Conservation (phyloP, 805 yeast genomes). For the Wickerhamiella sergipiensis region DNA sequence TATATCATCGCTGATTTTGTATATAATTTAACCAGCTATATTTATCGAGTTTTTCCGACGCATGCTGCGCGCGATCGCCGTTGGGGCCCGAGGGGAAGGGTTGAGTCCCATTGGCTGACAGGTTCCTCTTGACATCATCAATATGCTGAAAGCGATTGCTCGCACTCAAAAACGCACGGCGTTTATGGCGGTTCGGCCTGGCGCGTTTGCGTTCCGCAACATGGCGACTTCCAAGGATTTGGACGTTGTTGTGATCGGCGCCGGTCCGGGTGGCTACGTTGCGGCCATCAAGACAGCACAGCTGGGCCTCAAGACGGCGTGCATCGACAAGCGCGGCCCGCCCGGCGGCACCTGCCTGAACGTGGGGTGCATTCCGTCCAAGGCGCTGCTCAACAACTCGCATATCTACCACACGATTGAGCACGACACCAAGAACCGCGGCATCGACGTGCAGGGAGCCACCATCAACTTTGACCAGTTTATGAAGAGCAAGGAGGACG, state of each 20-base stretch:
- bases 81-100: not conserved
- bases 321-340: conserved; percentile 91
- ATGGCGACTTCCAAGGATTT: conserved; percentile 36
- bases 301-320: conserved; percentile 84
- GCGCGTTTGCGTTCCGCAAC: conserved; percentile 6
- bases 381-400: conserved; percentile 87
- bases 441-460: conserved; percentile 72
- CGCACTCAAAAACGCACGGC: not conserved
- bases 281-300: conserved; percentile 99
- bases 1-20: no score
- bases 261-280: conserved; percentile 99
- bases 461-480: conserved; percentile 60
- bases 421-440: conserved; percentile 74
- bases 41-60: no score
- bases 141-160: not conserved
- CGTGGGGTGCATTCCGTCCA: conserved; percentile 98
- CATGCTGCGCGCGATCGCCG: not conserved
- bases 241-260: conserved; percentile 92
- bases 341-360: conserved; percentile 98
- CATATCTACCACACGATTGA: conserved; percentile 80
- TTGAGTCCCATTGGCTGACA: not conserved
- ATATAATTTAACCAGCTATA: not conserved
- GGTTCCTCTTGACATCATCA: not conserved
- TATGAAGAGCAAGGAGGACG: conserved; percentile 84
- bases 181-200: not conserved